Percentiles rank a stretch among this genome's conserved stretches.
These are phyloP conservation scores for Monilinia vaccinii-corymbosi DNA, from an alignment of 2,329 filamentous ascomycete species.

Conservation along the genomic window DNA sequence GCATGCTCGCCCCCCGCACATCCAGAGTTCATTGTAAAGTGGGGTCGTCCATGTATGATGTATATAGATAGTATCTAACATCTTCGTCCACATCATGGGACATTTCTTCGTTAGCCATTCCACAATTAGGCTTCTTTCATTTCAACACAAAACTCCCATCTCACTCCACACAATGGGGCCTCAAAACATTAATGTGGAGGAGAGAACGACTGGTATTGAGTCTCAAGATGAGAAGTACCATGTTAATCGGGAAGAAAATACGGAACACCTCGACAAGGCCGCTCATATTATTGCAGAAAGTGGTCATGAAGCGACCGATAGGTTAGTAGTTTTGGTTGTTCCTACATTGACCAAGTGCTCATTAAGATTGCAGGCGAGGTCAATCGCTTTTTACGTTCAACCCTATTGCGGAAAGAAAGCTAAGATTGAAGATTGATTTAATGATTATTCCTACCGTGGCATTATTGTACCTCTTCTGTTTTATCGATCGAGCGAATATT, in stretches of 20 bases:
- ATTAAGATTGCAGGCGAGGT: constrained; percentile 27
- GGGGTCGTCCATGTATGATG: not conserved
- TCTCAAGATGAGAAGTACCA: constrained; percentile 11
- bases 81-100: not conserved
- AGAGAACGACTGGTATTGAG: not conserved
- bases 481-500: constrained; percentile 67
- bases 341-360: constrained; percentile 28
- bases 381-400: constrained; percentile 37
- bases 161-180: not conserved
- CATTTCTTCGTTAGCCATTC: not conserved
- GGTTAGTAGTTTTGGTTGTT: constrained; percentile 12
- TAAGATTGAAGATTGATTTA: constrained; percentile 57
- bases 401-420: constrained; percentile 43
- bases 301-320: constrained; percentile 24
- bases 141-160: not conserved
- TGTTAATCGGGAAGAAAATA: constrained; percentile 14
- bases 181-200: not conserved
- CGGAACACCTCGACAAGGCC: not conserved
- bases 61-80: not conserved
- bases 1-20: not conserved
- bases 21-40: not conserved
- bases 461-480: constrained; percentile 62
- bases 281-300: constrained; percentile 23
- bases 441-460: constrained; percentile 57
- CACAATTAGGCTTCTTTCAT: not conserved